Conservation (phyloP, 306 rosid species). For the Citrullus mucosospermus region DNA sequence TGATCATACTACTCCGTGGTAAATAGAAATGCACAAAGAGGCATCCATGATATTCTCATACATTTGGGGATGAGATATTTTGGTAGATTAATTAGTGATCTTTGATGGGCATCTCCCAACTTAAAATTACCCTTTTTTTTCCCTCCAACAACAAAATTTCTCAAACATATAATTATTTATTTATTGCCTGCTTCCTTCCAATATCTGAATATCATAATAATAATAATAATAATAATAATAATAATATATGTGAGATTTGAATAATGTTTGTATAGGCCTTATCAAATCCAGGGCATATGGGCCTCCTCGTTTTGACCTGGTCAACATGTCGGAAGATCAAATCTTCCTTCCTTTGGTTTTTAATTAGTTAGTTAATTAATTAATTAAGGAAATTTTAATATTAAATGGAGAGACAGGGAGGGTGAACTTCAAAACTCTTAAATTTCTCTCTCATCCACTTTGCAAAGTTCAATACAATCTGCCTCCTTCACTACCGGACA, state of each 20-base stretch:
- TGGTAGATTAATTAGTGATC: neutral
- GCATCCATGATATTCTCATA: neutral
- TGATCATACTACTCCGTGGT: no score
- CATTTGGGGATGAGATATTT: neutral
- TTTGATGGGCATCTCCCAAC: neutral
- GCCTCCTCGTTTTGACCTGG: constrained; percentile 37
- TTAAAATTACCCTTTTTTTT: neutral
- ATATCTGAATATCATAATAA: neutral
- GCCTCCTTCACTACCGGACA: no score
- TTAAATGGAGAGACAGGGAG: neutral
- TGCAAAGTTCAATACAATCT: neutral
- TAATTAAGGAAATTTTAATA: neutral
- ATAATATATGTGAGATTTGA: neutral
- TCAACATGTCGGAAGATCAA: constrained; percentile 23
- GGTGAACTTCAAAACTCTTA: neutral
- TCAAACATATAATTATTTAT: neutral
- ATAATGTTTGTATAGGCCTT: neutral
- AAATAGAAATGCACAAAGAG: no score
- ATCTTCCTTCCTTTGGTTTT: neutral
- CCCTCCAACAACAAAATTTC: neutral
- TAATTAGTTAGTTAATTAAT: neutral
- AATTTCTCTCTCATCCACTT: neutral
- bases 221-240: neutral
- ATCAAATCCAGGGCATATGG: constrained; percentile 21
- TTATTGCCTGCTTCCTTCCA: neutral